Conservation (phyloP, 1,284 basidiomycete genomes). For the Ustilago cynodontis region DNA sequence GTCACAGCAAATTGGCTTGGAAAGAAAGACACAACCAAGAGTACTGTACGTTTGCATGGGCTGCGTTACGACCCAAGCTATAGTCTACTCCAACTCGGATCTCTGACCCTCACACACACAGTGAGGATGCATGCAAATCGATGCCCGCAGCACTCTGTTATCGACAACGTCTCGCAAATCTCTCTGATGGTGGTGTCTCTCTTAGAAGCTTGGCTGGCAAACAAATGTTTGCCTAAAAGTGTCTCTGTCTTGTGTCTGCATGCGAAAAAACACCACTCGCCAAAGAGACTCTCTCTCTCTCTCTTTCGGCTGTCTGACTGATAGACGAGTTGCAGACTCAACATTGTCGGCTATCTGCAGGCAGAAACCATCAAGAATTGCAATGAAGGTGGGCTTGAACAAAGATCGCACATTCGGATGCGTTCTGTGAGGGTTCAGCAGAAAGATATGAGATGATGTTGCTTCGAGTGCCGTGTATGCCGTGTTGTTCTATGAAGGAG, state of each 20-base stretch:
- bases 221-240: conserved; percentile 10
- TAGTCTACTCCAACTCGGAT: too few species aligned
- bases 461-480: not conserved
- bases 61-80: too few species aligned
- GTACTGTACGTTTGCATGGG: too few species aligned
- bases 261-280: not conserved
- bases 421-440: too few species aligned
- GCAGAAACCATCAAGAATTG: not conserved
- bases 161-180: too few species aligned
- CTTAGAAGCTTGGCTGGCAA: not conserved
- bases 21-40: too few species aligned
- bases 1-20: too few species aligned
- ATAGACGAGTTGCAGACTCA: not conserved
- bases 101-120: too few species aligned
- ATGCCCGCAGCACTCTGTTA: too few species aligned
- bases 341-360: not conserved
- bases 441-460: not conserved
- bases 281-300: not conserved
- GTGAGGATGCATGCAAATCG: too few species aligned
- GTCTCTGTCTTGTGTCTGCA: not conserved
- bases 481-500: not conserved
- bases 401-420: not conserved
- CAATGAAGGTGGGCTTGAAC: not conserved
- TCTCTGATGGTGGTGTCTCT: too few species aligned
- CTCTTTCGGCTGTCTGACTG: too few species aligned